Evolutionary conservation across 2,329 filamentous ascomycete species (phyloP), one percentile per base, ranked within the genome.

Genomic region (Thelonectria rubi): DNA sequence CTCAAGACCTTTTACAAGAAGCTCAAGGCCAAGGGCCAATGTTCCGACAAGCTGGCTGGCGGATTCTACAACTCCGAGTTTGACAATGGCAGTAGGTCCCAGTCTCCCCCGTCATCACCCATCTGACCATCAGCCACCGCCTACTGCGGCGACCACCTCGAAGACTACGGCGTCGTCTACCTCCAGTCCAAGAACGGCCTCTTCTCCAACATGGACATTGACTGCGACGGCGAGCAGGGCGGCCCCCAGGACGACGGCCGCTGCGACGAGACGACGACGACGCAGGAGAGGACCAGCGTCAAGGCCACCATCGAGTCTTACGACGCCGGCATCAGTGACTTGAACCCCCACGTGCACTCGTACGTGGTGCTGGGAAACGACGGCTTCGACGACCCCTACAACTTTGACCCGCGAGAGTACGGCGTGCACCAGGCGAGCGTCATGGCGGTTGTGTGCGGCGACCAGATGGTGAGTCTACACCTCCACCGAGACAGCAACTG

Each of bases 181-280:
- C 71, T 86, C 2, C 78, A 80, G 49, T 80, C 80, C 8, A 72
- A 70, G 1, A 67, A 72, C 10, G 75, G 76, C 3, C 72, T 78
- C 21, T 76, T 86, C 48, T 80, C 78, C 8, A 82, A 86, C 70
- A 85, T 87, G 80, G 85, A 87, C 60, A 77, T 87, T 45, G 85
- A 88, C 74, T 88, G 85, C 65, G 84, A 88, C 61, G 85, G 85
- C 1, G 72, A 74, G 0, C 78, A 82, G 43, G 74, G 77, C 4
- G 75, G 57, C 0, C 54, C 59, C n/a, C 30, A 42, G 5, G 75
- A 79, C 56, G 79, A 78, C 20, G 79, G 81, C 0, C 75, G 78
- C 14, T 69, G 67, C 8, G 47, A 30, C 1, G 48, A 59, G 4
- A 54, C 55, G 2, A 59, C 58, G 0, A 46, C 45, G 1, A 68